Base-by-base conservation (phyloP, 495 filamentous ascomycete species). In the Cercophora samala region DNA sequence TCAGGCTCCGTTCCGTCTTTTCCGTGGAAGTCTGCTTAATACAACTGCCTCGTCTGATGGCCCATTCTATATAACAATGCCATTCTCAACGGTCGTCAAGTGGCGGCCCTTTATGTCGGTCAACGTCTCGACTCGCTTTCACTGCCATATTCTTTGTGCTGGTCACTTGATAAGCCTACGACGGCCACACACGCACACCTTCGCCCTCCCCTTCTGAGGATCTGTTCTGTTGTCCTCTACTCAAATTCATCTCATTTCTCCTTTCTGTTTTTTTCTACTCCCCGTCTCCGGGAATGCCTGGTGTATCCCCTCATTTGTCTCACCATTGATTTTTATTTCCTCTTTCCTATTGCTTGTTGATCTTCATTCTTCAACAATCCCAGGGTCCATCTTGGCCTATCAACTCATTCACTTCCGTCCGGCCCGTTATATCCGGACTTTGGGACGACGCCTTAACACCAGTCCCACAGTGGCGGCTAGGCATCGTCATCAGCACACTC, bases 201-300 rank as follows among this genome's bases (percentile, higher is more conserved):
- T 46, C 37, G 8, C 37, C 60, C 65, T 21, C 25, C 15, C 29
- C 15, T 18, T 23, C 63, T 58, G 56, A 15, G 24, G 21, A n/a
- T 24, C 51, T 62, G 23, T 19, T 58, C 51, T 22, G 23, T 19
- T 58, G 25, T 22, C 62, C 52, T 46, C 37, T 0, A 46, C 22
- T 63, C 62, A 53, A 65, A 59, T 24, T 26, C 13, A 15, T 24
- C 29, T 46, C 26, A 29, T 32, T 53, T 52, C 9, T 56, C 32
- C 25, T 59, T 67, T 52, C 9, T 56, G 21, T 21, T 59, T 67
- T 60, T 53, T 6, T 66, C n/a, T 54, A 42, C 53, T 60, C 13
- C 1, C 5, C 51, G 25, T 4, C 58, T 58, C n/a, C 37, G 64
- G 68, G 64, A 66, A 42, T 65, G 46, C 68, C 68, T 66, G 68